A percentile compares a stretch with the other conserved stretches of the same genome.
Conservation (phyloP, 2,329 filamentous ascomycete genomes). For the Hypoxylon sp. region DNA sequence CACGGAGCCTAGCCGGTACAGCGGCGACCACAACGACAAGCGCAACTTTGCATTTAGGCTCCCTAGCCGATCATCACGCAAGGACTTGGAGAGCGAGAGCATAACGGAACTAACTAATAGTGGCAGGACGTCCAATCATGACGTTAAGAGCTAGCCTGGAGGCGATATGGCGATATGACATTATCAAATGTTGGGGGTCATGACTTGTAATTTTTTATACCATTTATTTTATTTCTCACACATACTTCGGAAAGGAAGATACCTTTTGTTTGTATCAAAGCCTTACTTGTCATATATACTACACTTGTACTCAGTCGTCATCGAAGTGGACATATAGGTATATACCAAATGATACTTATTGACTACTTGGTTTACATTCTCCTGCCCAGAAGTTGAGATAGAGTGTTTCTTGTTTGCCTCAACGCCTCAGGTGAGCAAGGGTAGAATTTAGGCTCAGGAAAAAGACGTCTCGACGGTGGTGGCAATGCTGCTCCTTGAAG, state of each 20-base stretch:
- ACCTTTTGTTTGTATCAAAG: conserved; percentile 19
- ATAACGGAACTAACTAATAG: conserved; percentile 64
- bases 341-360: conserved; percentile 14
- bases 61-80: conserved; percentile 51
- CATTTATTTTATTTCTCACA: conserved; percentile 10
- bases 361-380: not conserved
- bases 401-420: conserved; percentile 9
- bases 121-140: conserved; percentile 55
- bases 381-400: not conserved
- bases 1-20: conserved; percentile 43
- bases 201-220: conserved; percentile 1
- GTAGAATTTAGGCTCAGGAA: conserved; percentile 2
- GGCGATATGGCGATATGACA: not conserved
- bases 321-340: conserved; percentile 8
- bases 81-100: conserved; percentile 65
- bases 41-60: conserved; percentile 55
- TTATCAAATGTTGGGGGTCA: conserved; percentile 4
- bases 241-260: conserved; percentile 15
- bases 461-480: not conserved
- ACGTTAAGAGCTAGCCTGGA: conserved; percentile 29
- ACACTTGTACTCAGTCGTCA: conserved; percentile 8
- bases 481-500: conserved; percentile 5
- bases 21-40: conserved; percentile 43
- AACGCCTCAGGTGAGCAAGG: not conserved
- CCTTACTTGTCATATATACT: conserved; percentile 14